Percentiles rank a stretch among this genome's conserved stretches.
Evolutionary conservation across 345 rosid genomes (phyloP).

Genomic region (Kernera saxatilis): DNA sequence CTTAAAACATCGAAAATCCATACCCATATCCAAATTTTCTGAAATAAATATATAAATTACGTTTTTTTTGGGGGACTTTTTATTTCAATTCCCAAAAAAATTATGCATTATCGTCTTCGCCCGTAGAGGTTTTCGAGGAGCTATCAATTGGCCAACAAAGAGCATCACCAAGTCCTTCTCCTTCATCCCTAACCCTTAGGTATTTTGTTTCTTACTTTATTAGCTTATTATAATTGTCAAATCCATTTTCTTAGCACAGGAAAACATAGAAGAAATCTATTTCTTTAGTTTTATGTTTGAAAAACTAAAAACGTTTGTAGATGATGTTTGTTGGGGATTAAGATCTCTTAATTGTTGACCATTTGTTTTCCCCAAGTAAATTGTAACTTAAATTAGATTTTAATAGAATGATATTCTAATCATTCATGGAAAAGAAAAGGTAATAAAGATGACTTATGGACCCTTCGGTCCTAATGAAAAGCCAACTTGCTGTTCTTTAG

Average conservation of each 20-base stretch:
- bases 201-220: background rate
- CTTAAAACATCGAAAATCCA: conserved; percentile 17
- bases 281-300: background rate
- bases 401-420: background rate
- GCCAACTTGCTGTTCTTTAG: conserved; percentile 19
- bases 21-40: conserved; percentile 13
- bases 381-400: background rate
- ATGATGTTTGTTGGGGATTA: background rate
- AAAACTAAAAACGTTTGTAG: background rate
- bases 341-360: background rate
- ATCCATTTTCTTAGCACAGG: background rate
- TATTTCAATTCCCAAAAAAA: background rate
- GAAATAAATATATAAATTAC: background rate
- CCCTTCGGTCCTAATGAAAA: conserved; percentile 14
- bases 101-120: background rate
- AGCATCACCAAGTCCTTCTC: conserved; percentile 5
- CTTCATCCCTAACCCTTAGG: background rate
- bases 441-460: background rate
- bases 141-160: background rate
- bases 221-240: too few relatives aligned
- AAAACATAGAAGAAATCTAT: too few relatives aligned
- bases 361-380: background rate
- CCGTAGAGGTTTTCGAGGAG: conserved; percentile 21
- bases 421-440: background rate
- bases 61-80: background rate